Base-by-base conservation (phyloP, 176 grass and related monocot species). In the Neostapfia colusana region DNA sequence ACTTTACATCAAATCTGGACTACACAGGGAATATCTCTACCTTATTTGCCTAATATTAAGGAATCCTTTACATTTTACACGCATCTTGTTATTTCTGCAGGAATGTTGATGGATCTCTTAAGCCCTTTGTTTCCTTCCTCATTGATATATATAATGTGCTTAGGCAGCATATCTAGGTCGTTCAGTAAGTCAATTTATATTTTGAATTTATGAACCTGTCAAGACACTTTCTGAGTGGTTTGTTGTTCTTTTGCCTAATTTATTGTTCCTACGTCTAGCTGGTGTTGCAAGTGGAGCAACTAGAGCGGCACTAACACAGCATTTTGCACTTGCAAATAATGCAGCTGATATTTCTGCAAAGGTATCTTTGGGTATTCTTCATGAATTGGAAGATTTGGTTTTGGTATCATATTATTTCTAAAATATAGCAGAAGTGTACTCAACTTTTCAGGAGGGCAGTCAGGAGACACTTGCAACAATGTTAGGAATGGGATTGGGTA, bases 261-360 rank as follows among this genome's bases (percentile, higher is more conserved):
- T 44, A 14, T 68, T 65, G 18, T 18, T 43, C 42, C 28, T 53
- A 25, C 8, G 55, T 69, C 60, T 82, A 98, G 95, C 95, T 72
- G 95, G 95, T 79, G 95, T 98, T 92, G 95, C 95, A 63, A 94
- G 95, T 88, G 95, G 91, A 68, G 95, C 95, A 67, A 98, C 89
- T 78, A 98, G 89, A 79, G 95, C 95, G 34, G 91, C 95, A 41
- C 70, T 98, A 79, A 92, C 95, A 49, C 91, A 98, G 27, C 95
- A 98, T 88, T 98, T 98, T 79, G 84, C 89, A 67, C 82, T 98
- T 73, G 86, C 86, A 88, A 94, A 92, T 74, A 98, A 98, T 78
- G 95, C 89, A 5, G 89, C 95, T 76, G 91, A 97, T 80, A 98
- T 98, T 65, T 90, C 89, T 80, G 95, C 95, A 60, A 98, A 94